These are phyloP conservation scores for Pleurotus eryngii DNA, from an alignment of 768 basidiomycete genomes.

Conservation along the genomic window DNA sequence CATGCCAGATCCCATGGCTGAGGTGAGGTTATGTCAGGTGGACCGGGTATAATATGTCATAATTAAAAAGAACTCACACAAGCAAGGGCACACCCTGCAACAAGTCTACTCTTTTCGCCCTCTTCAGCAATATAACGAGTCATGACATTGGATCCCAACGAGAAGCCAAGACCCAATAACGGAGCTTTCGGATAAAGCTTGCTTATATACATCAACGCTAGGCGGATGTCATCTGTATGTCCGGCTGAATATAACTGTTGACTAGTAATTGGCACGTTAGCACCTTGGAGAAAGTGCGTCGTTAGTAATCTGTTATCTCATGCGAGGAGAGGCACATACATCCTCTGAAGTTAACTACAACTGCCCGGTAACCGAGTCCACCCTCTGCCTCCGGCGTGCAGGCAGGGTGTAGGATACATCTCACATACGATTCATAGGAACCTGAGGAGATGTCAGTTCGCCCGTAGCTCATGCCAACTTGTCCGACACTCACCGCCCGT, in stretches of 20 bases:
- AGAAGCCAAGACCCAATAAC: slow-evolving; percentile 87
- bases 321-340: slow-evolving; percentile 47
- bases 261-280: slow-evolving; percentile 79
- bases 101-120: slow-evolving; percentile 56
- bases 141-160: slow-evolving; percentile 89
- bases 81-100: slow-evolving; percentile 65
- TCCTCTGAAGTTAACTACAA: slow-evolving; percentile 90
- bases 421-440: slow-evolving; percentile 87
- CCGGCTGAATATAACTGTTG: slow-evolving; percentile 85
- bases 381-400: slow-evolving; percentile 68
- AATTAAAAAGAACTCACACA: slow-evolving; percentile 52
- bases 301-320: slow-evolving; percentile 10
- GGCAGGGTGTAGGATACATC: slow-evolving; percentile 74
- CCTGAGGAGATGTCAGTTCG: slow-evolving; percentile 37
- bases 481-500: slow-evolving; percentile 38
- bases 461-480: too few species aligned
- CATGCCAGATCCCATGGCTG: slow-evolving; percentile 53
- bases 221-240: slow-evolving; percentile 85
- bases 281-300: slow-evolving; percentile 47
- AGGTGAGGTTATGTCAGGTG: slow-evolving; percentile 5
- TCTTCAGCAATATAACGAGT: slow-evolving; percentile 89
- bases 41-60: slow-evolving; percentile 8
- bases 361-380: slow-evolving; percentile 88
- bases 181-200: slow-evolving; percentile 74
- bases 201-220: slow-evolving; percentile 74